Evolutionary conservation across 2,329 filamentous ascomycete species (phyloP), one percentile per base, ranked within the genome.

Genomic region (Alternaria brassicicola): DNA sequence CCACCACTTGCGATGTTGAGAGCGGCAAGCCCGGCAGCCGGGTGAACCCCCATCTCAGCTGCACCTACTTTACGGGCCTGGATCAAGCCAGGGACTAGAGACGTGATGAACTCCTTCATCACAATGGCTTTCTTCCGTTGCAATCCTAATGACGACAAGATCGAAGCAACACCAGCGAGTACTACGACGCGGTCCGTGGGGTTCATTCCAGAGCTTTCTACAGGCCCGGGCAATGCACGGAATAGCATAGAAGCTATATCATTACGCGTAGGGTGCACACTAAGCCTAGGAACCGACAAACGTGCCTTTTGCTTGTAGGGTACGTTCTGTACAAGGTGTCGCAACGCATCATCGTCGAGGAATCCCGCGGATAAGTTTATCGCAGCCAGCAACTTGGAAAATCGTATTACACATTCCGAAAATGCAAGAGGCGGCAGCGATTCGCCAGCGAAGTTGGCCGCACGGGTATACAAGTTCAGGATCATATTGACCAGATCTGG

Each of bases 41-140:
- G 95, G 78, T 98, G 94, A 33, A 99, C 92, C 3, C 94, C 95
- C 70, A 95, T 91, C 73, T 98, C 95, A n/a, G 95, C 93, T 38
- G 95, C 95, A 30, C 94, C 94, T 46, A 94, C 85, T 45, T 96
- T 97, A 36, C 95, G 86, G 15, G 95, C 95, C 77, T 97, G 92
- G 4, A 97, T 89, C 8, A 99, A 83, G 3, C 91, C 93, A 31
- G 89, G 89, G 51, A 96, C 91, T 38, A 98, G 83, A 15, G 93
- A 88, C 3, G 88, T 89, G 8, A 99, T 85, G 48, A 98, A 84
- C 71, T 97, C 93, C 67, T 91, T 89, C 68, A 97, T 85, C 0
- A 97, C 87, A 79, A 98, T 90, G 4, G 91, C 93, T 77, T 96
- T 96, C 79, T 97, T 98, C 56, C 95, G 86, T 58, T 93, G 87